A percentile compares a stretch with the other conserved stretches of the same genome.
Evolutionary conservation across 768 basidiomycete genomes (phyloP).

Genomic region (Porpolomopsis calyptriformis): DNA sequence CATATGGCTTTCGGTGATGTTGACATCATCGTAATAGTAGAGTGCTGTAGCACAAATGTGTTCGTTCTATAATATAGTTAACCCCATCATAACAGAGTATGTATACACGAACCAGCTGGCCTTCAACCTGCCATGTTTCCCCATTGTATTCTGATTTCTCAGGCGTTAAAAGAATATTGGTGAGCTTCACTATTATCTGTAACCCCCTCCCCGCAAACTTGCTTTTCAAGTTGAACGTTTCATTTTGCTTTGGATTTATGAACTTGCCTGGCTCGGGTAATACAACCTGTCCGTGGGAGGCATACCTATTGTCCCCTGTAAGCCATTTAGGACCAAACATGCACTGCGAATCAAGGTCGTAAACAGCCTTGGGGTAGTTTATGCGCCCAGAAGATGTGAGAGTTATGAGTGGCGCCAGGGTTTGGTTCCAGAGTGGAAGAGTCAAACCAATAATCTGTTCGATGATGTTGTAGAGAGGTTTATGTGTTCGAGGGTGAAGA

Average conservation of each 20-base stretch:
- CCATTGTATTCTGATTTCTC: slow-evolving; percentile 27
- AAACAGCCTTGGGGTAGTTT: slow-evolving; percentile 3
- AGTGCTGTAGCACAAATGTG: slow-evolving; percentile 20
- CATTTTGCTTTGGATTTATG: slow-evolving; percentile 3
- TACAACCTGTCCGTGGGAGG: slow-evolving; percentile 3
- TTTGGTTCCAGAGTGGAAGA: slow-evolving; percentile 22
- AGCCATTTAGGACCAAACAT: not conserved
- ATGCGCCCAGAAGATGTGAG: slow-evolving; percentile 3
- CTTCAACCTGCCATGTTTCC: slow-evolving; percentile 32
- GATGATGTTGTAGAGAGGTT: slow-evolving; percentile 17
- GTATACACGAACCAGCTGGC: slow-evolving; percentile 11
- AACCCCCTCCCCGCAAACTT: slow-evolving; percentile 10
- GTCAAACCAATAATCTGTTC: slow-evolving; percentile 19
- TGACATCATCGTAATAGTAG: slow-evolving; percentile 22
- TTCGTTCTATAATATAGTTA: slow-evolving; percentile 12
- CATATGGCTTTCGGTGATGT: slow-evolving; percentile 22
- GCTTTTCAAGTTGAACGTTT: slow-evolving; percentile 6
- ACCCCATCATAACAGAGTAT: not conserved
- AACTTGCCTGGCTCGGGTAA: slow-evolving; percentile 12
- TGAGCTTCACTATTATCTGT: slow-evolving; percentile 25
- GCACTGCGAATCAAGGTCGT: slow-evolving; percentile 6
- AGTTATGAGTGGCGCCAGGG: slow-evolving; percentile 14
- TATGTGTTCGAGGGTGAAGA: slow-evolving; percentile 21
- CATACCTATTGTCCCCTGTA: slow-evolving; percentile 7
- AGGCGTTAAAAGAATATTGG: slow-evolving; percentile 25